A percentile compares a stretch with the other conserved stretches of the same genome.
Evolutionary conservation across 2,329 filamentous ascomycete genomes (phyloP).

Genomic region (Talaromyces sp.): DNA sequence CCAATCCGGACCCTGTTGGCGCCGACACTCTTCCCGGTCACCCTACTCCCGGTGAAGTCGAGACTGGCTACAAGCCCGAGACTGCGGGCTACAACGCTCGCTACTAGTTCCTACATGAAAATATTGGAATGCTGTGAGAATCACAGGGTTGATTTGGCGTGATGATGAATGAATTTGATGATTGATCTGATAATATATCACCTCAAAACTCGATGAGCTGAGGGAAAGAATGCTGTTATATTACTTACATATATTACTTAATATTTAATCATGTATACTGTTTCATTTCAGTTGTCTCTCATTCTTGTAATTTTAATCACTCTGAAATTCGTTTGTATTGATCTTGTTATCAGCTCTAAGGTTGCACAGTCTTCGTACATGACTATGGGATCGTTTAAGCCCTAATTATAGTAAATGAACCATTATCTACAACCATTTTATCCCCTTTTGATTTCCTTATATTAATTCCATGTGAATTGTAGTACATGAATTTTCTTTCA

Average conservation of each 20-base stretch:
- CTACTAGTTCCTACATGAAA: neutral
- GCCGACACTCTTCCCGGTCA: constrained; percentile 37
- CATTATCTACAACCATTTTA: too few species aligned
- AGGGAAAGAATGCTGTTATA: neutral
- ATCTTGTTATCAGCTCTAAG: too few species aligned
- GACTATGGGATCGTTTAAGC: neutral
- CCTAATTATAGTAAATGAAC: neutral
- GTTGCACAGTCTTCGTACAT: neutral
- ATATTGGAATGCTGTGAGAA: neutral
- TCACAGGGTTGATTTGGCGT: neutral
- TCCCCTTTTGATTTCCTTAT: too few species aligned
- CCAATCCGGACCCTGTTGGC: constrained; percentile 30
- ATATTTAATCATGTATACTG: neutral
- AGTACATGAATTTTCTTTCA: neutral
- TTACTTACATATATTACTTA: neutral
- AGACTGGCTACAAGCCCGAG: constrained; percentile 22
- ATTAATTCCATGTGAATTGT: neutral
- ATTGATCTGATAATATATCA: neutral
- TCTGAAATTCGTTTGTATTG: neutral
- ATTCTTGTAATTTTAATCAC: neutral
- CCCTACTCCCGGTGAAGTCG: constrained; percentile 39
- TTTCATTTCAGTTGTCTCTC: neutral
- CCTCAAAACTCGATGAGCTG: neutral
- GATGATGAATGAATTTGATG: neutral
- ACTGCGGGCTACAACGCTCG: neutral